phyloP scores from a whole-genome alignment of 2,329 filamentous ascomycete genomes.

The Knoxdaviesia capensis region DNA sequence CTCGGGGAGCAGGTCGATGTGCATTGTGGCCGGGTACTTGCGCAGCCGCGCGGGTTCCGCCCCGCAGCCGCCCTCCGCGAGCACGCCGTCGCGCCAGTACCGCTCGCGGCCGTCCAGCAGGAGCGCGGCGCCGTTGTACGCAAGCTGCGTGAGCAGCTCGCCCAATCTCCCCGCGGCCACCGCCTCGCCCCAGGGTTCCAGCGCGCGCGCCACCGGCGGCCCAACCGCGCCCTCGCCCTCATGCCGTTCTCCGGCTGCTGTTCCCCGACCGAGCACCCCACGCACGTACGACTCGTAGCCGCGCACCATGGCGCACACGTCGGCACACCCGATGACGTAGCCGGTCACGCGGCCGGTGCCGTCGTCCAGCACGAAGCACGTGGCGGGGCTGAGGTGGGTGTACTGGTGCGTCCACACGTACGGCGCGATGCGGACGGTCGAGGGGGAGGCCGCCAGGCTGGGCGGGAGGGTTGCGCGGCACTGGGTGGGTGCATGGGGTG shows the following conservation, averaged over 20 bases:
- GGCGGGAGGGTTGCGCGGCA: constrained; percentile 26
- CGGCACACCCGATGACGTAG: constrained; percentile 26
- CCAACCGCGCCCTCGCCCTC: not conserved
- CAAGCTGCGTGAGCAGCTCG: constrained; percentile 18
- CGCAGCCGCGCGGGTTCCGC: constrained; percentile 9
- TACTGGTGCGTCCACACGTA: constrained; percentile 32
- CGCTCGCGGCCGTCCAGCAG: constrained; percentile 15
- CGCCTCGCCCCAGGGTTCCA: not conserved
- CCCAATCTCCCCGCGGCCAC: constrained; percentile 9
- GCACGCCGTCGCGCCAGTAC: no score
- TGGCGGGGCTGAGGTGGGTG: constrained; percentile 21
- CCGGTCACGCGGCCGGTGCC: constrained; percentile 22
- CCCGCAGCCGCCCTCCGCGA: no score
- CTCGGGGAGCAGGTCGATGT: constrained; percentile 23
- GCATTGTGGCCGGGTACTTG: constrained; percentile 23
- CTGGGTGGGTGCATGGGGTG: constrained; percentile 9
- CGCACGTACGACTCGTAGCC: constrained; percentile 18
- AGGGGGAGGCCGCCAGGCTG: constrained; percentile 15
- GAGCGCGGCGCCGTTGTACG: constrained; percentile 19
- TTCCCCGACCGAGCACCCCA: constrained; percentile 11
- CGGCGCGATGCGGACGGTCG: constrained; percentile 17
- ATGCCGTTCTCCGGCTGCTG: not conserved
- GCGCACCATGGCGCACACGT: constrained; percentile 18
- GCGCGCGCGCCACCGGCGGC: not conserved
- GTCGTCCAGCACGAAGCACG: constrained; percentile 28